Percentiles rank a stretch among this genome's conserved stretches.
phyloP scores from a whole-genome alignment of 2,329 filamentous ascomycete genomes.

The Macrophomina phaseolina region DNA sequence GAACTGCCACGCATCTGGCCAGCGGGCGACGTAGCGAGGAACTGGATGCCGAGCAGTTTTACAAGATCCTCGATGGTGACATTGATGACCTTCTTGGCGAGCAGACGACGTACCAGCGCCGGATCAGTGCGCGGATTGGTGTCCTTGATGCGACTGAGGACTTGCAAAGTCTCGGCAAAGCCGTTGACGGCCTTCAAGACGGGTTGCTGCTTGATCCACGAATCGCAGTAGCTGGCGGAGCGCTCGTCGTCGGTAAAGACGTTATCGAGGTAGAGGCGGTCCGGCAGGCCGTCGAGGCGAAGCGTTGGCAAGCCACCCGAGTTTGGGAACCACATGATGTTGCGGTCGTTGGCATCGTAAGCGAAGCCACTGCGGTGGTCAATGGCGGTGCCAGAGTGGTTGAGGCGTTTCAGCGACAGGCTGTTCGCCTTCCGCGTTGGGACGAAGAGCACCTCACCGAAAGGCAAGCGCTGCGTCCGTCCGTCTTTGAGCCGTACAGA shows the following conservation, averaged over 20 bases:
- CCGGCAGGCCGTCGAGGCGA: constrained; percentile 8
- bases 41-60: constrained; percentile 13
- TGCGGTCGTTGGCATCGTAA: constrained; percentile 11
- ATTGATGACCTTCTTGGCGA: constrained; percentile 18
- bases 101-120: constrained; percentile 1
- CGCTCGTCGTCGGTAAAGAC: constrained; percentile 10
- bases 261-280: constrained; percentile 15
- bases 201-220: constrained; percentile 15
- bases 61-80: constrained; percentile 13
- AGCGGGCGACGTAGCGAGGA: not conserved
- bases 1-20: not conserved
- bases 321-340: constrained; percentile 21
- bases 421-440: constrained; percentile 19
- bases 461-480: constrained; percentile 7
- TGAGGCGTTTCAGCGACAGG: constrained; percentile 17
- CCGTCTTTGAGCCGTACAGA: constrained; percentile 3
- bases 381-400: constrained; percentile 18
- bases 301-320: constrained; percentile 19
- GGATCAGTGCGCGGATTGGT: constrained; percentile 10
- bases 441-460: constrained; percentile 19
- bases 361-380: constrained; percentile 17
- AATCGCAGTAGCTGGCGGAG: constrained; percentile 6
- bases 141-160: not conserved
- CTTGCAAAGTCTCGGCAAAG: constrained; percentile 13
- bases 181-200: constrained; percentile 2